A percentile compares a stretch with the other conserved stretches of the same genome.
Evolutionary conservation across 306 rosid genomes (phyloP).

Genomic region (Vigna radiata): DNA sequence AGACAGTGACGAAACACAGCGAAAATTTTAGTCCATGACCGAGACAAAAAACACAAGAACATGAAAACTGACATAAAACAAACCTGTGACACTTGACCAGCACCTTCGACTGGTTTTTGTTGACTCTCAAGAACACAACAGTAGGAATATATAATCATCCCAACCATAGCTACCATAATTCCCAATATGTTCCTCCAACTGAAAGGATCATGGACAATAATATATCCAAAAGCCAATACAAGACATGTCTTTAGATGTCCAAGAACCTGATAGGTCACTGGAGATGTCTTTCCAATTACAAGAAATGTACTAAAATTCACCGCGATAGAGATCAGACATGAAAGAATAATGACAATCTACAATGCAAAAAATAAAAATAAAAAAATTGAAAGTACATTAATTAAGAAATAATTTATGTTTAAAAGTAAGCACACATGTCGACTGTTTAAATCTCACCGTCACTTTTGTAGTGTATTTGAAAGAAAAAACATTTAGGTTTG

Average conservation of each 20-base stretch:
- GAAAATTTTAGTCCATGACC: neutral
- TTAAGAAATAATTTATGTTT: neutral
- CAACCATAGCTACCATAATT: slow-evolving; percentile 78
- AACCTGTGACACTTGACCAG: slow-evolving; percentile 62
- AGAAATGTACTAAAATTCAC: slow-evolving; percentile 97
- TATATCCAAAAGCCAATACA: slow-evolving; percentile 88
- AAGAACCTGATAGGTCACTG: slow-evolving; percentile 93
- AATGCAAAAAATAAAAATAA: slow-evolving; percentile 37
- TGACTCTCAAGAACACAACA: slow-evolving; percentile 71
- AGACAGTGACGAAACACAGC: slow-evolving; percentile 26
- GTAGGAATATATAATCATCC: slow-evolving; percentile 87
- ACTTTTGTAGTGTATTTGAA: slow-evolving; percentile 84
- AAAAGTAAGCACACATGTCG: neutral
- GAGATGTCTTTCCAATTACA: slow-evolving; percentile 94
- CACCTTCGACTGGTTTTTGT: slow-evolving; percentile 66
- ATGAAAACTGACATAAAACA: slow-evolving; percentile 27
- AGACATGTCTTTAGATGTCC: slow-evolving; percentile 97
- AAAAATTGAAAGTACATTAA: neutral
- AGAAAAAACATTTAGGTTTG: slow-evolving; percentile 76
- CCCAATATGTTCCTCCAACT: slow-evolving; percentile 87
- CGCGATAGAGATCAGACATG: slow-evolving; percentile 86
- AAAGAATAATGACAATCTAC: slow-evolving; percentile 77
- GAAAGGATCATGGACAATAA: slow-evolving; percentile 82
- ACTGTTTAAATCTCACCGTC: slow-evolving; percentile 63
- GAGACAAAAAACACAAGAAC: neutral